These are phyloP conservation scores for Lasiosphaeriaceae sp. DNA, from an alignment of 495 filamentous ascomycete genomes.

Conservation along the genomic window DNA sequence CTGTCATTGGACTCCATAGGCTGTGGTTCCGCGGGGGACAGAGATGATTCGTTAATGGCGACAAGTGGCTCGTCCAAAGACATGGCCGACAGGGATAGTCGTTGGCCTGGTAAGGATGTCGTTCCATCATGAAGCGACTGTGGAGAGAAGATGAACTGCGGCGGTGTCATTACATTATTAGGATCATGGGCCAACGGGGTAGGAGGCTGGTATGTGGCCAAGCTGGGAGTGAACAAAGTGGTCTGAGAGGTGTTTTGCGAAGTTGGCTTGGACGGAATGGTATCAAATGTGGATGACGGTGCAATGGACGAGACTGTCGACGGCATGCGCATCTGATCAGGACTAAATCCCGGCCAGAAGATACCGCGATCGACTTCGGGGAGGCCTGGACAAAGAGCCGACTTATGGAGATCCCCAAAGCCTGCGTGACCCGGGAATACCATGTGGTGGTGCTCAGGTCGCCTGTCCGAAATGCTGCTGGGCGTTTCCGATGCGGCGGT, in stretches of 20 bases:
- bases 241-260: constrained; percentile 30
- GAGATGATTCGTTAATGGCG: not conserved
- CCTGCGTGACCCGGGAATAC: constrained; percentile 9
- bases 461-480: constrained; percentile 11
- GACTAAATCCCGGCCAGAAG: constrained; percentile 20
- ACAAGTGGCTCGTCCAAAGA: constrained; percentile 21
- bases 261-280: constrained; percentile 12
- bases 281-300: constrained; percentile 17
- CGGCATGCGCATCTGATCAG: constrained; percentile 11
- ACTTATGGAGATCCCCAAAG: constrained; percentile 15
- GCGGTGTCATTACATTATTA: constrained; percentile 2
- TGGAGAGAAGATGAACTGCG: constrained; percentile 19
- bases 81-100: constrained; percentile 15
- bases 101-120: constrained; percentile 2
- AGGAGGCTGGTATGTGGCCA: constrained; percentile 12
- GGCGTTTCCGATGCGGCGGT: constrained; percentile 17
- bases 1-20: constrained; percentile 6
- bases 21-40: constrained; percentile 9
- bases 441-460: constrained; percentile 8
- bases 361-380: constrained; percentile 18
- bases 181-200: constrained; percentile 2
- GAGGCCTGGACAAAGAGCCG: not conserved
- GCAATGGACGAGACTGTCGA: constrained; percentile 23
- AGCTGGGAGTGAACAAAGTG: constrained; percentile 16
- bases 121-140: constrained; percentile 9